Evolutionary conservation across 495 filamentous ascomycete species (phyloP).

Genomic region (Aspergillus bridgeri): DNA sequence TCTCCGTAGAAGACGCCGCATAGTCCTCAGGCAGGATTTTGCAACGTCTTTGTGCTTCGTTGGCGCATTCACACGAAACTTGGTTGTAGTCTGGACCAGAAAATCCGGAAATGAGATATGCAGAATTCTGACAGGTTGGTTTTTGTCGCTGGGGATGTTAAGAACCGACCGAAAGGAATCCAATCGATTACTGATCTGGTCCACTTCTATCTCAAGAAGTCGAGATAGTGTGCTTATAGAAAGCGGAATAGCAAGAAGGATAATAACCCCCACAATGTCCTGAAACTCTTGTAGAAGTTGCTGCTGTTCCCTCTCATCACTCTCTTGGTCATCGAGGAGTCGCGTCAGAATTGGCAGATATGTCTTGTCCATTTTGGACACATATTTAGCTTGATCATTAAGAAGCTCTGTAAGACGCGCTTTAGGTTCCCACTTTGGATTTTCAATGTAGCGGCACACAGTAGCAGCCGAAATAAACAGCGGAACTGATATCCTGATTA

Average conservation of each 20-base stretch:
- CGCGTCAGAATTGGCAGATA: slow-evolving; percentile 22
- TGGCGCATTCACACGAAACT: slow-evolving; percentile 29
- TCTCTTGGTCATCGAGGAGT: slow-evolving; percentile 11
- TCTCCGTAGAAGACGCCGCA: slow-evolving; percentile 24
- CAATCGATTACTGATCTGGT: slow-evolving; percentile 6
- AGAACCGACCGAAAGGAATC: slow-evolving; percentile 24
- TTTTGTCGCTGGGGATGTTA: slow-evolving; percentile 20
- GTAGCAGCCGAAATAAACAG: slow-evolving; percentile 34
- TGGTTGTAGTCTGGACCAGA: slow-evolving; percentile 17
- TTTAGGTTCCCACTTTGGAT: slow-evolving; percentile 18
- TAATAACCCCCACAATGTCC: slow-evolving; percentile 20
- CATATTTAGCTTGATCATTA: slow-evolving; percentile 7
- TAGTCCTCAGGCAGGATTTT: slow-evolving; percentile 26
- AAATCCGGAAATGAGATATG: slow-evolving; percentile 30
- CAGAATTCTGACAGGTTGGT: slow-evolving; percentile 13
- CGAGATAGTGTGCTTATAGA: slow-evolving; percentile 15
- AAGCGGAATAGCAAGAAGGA: slow-evolving; percentile 23
- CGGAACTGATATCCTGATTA: slow-evolving; percentile 19
- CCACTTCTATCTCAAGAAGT: slow-evolving; percentile 6
- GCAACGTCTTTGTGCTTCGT: slow-evolving; percentile 1
- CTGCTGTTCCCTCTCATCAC: slow-evolving; percentile 6
- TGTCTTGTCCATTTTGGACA: slow-evolving; percentile 21
- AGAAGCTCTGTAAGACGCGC: slow-evolving; percentile 17
- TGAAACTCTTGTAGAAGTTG: slow-evolving; percentile 18
- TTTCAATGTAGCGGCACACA: slow-evolving; percentile 21